Evolutionary conservation across 192 early-diverging fungal genomes (phyloP), one percentile per base, ranked within the genome.

Genomic region (Coemansia brasiliensis): DNA sequence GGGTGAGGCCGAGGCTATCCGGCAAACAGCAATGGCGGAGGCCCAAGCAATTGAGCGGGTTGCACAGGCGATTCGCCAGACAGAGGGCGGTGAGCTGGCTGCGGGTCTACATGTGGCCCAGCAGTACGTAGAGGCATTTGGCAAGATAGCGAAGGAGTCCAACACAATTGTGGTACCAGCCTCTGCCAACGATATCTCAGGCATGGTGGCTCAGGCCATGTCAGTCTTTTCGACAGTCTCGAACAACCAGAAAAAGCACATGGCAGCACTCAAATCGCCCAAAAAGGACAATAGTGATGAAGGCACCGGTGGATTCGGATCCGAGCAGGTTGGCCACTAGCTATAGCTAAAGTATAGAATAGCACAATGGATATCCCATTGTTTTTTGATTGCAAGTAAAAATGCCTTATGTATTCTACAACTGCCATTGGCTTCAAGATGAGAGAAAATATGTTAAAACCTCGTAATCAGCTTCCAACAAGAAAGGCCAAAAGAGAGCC

Each of bases 81-180:
- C 71, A 4, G 73, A 83, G 29, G 77, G 80, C 27, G 94, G 92
- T 21, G 83, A 86, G 55, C 85, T 95, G 52, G 94, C 96, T 0
- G 90, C 96, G 1, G 84, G 92, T 3, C 79, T 98, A 58, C 88
- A 90, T 18, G 87, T 98, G 17, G 96, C 96, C 20, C 94, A 98
- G 69, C 92, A 94, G 77, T 98, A 96, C 64, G 93, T 98, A 48
- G 92, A 95, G 38, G 90, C 92, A 7, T 97, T 97, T 79, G 90
- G 86, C 13, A 78, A 85, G 57, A 82, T 98, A 46, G 96, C 96
- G 35, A 98, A 98, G 77, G 86, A 96, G 69, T 78, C 86, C 26
- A 96, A 87, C 32, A 93, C 96, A 0, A 83, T 96, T 15, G 86
- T 98, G 39, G 84, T 98, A 12, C 96, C 96, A 3, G 83, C 88